Evolutionary conservation across 805 yeast genomes (phyloP), one percentile per base, ranked within the genome.

Genomic region (Vanderwaltozyma yarrowii): DNA sequence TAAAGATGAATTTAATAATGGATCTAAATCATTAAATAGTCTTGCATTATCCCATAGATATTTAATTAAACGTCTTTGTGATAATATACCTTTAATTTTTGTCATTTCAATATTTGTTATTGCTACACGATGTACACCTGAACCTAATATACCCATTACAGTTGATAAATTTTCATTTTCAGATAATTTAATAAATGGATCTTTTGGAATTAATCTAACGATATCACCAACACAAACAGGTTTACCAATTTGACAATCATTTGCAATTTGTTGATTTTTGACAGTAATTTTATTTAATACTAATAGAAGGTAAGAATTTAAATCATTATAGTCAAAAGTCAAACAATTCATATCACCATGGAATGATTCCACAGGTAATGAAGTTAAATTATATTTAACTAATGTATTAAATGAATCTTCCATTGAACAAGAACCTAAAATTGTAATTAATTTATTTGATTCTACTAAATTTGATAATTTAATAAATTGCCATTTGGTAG

Each of bases 11-110:
- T 74, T 77, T 43, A 86, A 73, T 36, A 85, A 64, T 18, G 77
- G 72, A 50, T 89, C 96, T 57, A 92, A 71, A 14, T 77, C 69
- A 3, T 85, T 83, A 65, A 89, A 89, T 41, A 83, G 65, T 44
- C 95, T 72, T 23, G 94, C 94, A 58, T 92, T 85, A 41, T 85
- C 94, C 96, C 97, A 89, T 40, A 89, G 65, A 58, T 74, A 89
- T 50, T 75, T 75, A 39, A 89, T 74, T 49, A 86, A 66, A 51
- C 97, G 74, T 58, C 97, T 78, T 64, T 89, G 98, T 0, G 96
- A 85, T 33, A 92, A 67, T 10, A 89, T 76, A 41, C 97, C 97
- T 2, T 81, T 76, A 35, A 88, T 76, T 42, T 69, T 68, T 19
- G 72, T 67, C 36, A 67, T 60, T 33, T 66, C 70, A 14, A 64